These are phyloP conservation scores for Wickerhamomyces sp. DNA, from an alignment of 1,139 yeast species.

Conservation along the genomic window DNA sequence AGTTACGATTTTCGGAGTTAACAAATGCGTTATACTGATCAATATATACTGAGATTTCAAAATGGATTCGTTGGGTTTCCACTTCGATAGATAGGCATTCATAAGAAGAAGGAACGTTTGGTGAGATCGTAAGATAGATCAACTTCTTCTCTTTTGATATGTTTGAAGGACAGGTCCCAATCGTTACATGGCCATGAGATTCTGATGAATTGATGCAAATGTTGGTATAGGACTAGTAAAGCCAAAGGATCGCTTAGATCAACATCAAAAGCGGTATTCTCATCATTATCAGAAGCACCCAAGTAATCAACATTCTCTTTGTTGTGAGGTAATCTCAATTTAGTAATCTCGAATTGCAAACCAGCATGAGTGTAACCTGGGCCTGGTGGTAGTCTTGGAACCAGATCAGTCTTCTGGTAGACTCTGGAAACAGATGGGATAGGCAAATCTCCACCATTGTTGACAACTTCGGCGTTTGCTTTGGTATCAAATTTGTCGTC, in stretches of 20 bases:
- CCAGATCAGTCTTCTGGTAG: conserved; percentile 49
- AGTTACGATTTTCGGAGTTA: too few relatives aligned
- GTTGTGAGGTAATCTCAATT: conserved; percentile 41
- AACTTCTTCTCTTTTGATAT: background rate
- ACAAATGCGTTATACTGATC: too few relatives aligned
- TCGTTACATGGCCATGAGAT: conserved; percentile 19
- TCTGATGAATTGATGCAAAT: conserved; percentile 13
- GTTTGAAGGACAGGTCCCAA: background rate
- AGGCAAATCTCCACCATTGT: conserved; percentile 25
- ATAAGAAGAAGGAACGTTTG: background rate
- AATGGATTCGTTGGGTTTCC: too few relatives aligned
- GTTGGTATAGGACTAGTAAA: conserved; percentile 12
- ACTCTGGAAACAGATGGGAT: conserved; percentile 40
- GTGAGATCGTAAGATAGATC: background rate
- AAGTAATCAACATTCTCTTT: conserved; percentile 32
- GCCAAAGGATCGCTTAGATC: conserved; percentile 6
- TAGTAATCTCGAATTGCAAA: conserved; percentile 40
- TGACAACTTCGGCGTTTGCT: conserved; percentile 23
- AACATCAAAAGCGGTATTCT: conserved; percentile 7
- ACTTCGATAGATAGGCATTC: too few relatives aligned
- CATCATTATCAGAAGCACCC: conserved; percentile 21
- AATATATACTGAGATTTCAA: too few relatives aligned
- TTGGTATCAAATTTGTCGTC: conserved; percentile 43
- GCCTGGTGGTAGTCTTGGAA: conserved; percentile 55
- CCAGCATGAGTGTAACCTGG: conserved; percentile 43